phyloP scores from a whole-genome alignment of 345 rosid genomes.

The Brassica napus region DNA sequence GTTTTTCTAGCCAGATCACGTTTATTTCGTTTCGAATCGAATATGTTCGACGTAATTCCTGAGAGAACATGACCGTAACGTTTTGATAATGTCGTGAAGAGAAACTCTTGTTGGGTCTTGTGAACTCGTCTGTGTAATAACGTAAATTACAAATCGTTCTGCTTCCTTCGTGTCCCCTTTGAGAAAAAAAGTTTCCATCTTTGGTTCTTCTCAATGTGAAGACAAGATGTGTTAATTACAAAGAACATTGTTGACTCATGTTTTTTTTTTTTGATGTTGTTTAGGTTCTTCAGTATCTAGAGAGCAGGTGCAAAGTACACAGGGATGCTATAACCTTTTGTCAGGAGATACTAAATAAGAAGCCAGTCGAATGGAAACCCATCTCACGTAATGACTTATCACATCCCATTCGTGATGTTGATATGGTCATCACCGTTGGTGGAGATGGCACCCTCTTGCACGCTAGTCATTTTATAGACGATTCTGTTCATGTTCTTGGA shows the following conservation, averaged over 20 bases:
- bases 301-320: conserved; percentile 73
- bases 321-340: conserved; percentile 65
- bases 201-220: conserved; percentile 2
- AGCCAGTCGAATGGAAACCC: conserved; percentile 68
- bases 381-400: conserved; percentile 56
- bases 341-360: conserved; percentile 62
- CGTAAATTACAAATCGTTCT: background rate
- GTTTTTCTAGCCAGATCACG: background rate
- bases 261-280: background rate
- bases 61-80: background rate
- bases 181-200: background rate
- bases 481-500: conserved; percentile 72
- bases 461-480: conserved; percentile 86
- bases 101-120: background rate
- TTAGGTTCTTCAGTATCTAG: conserved; percentile 60
- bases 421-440: conserved; percentile 86
- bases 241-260: background rate
- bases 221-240: background rate
- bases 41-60: conserved; percentile 51
- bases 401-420: conserved; percentile 58
- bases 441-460: conserved; percentile 97
- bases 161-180: conserved; percentile 8
- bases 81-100: background rate
- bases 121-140: background rate
- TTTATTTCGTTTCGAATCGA: conserved; percentile 3